phyloP scores from a whole-genome alignment of 805 yeast species.

The Priceomyces melissophilus region DNA sequence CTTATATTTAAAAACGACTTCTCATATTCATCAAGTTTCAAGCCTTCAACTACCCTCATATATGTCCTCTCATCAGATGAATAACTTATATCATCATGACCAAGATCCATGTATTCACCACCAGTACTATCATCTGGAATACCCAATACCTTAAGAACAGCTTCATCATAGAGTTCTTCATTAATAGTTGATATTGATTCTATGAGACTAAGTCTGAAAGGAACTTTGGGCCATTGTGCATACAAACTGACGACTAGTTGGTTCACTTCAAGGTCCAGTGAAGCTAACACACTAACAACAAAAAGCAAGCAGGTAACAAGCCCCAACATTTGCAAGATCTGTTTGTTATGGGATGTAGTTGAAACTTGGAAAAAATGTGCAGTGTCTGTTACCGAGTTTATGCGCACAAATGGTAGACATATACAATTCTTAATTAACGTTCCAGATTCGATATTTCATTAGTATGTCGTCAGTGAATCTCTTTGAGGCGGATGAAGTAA shows the following conservation, averaged over 20 bases:
- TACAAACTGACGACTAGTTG: slow-evolving; percentile 7
- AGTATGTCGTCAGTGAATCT: slow-evolving; percentile 18
- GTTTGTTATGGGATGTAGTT: background rate
- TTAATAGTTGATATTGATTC: slow-evolving; percentile 38
- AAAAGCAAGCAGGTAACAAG: background rate
- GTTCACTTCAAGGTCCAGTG: background rate
- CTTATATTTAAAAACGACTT: slow-evolving; percentile 37
- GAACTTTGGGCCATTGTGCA: slow-evolving; percentile 39
- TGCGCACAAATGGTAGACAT: background rate
- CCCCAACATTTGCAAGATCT: background rate
- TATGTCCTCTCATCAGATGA: slow-evolving; percentile 7
- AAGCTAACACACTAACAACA: background rate
- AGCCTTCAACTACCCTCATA: slow-evolving; percentile 1
- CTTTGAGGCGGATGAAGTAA: slow-evolving; percentile 15
- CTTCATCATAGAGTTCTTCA: slow-evolving; percentile 32
- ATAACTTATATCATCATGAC: background rate
- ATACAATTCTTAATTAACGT: background rate
- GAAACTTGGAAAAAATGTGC: background rate
- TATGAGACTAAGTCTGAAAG: slow-evolving; percentile 40
- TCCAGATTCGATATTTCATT: too few species aligned
- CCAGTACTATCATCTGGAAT: slow-evolving; percentile 7
- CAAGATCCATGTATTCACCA: slow-evolving; percentile 13
- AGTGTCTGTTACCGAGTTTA: too few species aligned
- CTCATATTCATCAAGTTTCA: slow-evolving; percentile 10
- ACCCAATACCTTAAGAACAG: slow-evolving; percentile 19